Percentiles rank a stretch among this genome's conserved stretches.
Conservation (phyloP, 148 eudicot species). For the Camellia japonica region DNA sequence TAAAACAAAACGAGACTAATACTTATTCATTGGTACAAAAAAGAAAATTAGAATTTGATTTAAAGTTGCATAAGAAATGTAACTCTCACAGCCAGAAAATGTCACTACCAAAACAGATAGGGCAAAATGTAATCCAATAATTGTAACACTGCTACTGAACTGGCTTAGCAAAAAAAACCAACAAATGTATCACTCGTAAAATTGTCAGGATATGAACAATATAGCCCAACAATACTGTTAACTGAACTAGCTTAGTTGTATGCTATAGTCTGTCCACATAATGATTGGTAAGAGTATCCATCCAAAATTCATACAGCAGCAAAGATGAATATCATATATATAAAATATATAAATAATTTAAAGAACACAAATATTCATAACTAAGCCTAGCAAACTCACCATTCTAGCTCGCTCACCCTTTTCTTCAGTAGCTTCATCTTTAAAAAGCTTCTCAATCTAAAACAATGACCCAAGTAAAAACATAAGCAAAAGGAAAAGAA, state of each 20-base stretch:
- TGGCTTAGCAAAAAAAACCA: background rate
- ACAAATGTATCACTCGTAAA: no score
- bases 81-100: background rate
- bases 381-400: constrained; percentile 45
- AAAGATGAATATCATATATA: background rate
- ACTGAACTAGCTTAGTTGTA: background rate
- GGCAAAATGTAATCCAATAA: background rate
- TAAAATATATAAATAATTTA: background rate
- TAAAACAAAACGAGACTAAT: constrained; percentile 19
- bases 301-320: background rate
- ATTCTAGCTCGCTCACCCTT: constrained; percentile 98
- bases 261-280: background rate
- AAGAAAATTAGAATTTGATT: background rate
- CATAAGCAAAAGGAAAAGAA: background rate
- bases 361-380: background rate
- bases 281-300: no score
- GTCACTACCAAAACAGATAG: background rate
- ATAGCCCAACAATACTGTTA: background rate
- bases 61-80: background rate
- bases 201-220: background rate
- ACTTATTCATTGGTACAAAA: background rate
- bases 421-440: constrained; percentile 95
- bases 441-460: constrained; percentile 64
- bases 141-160: background rate
- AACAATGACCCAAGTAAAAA: constrained; percentile 11